A percentile compares a stretch with the other conserved stretches of the same genome.
Evolutionary conservation across 805 yeast species (phyloP).

Genomic region (Candida berthetii): DNA sequence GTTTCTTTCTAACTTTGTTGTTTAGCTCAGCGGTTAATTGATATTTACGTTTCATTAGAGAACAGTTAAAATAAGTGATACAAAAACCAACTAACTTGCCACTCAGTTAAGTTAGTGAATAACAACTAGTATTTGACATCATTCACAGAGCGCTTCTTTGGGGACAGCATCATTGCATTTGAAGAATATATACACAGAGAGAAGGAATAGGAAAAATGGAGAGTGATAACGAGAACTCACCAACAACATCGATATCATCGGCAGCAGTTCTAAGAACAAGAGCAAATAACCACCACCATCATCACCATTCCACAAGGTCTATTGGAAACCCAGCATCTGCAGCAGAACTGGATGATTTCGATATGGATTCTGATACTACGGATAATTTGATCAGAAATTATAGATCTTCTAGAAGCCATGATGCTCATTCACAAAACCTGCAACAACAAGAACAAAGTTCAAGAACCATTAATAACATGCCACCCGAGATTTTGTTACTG

Average conservation of each 20-base stretch:
- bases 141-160: too few species aligned
- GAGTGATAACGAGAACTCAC: slow-evolving; percentile 2
- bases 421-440: not conserved
- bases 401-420: not conserved
- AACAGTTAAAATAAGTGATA: too few species aligned
- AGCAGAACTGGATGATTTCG: not conserved
- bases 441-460: too few species aligned
- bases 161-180: too few species aligned
- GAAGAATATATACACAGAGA: too few species aligned
- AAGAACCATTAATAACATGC: slow-evolving; percentile 27
- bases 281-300: not conserved
- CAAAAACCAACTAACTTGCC: too few species aligned
- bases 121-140: too few species aligned
- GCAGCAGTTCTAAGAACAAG: not conserved
- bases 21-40: too few species aligned
- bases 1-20: too few species aligned
- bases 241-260: slow-evolving; percentile 1
- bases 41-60: too few species aligned
- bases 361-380: not conserved
- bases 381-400: not conserved
- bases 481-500: slow-evolving; percentile 54
- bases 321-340: not conserved
- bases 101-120: too few species aligned
- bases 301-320: not conserved
- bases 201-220: too few species aligned